These are phyloP conservation scores for Monilinia vaccinii-corymbosi DNA, from an alignment of 2,329 filamentous ascomycete genomes.

Conservation along the genomic window DNA sequence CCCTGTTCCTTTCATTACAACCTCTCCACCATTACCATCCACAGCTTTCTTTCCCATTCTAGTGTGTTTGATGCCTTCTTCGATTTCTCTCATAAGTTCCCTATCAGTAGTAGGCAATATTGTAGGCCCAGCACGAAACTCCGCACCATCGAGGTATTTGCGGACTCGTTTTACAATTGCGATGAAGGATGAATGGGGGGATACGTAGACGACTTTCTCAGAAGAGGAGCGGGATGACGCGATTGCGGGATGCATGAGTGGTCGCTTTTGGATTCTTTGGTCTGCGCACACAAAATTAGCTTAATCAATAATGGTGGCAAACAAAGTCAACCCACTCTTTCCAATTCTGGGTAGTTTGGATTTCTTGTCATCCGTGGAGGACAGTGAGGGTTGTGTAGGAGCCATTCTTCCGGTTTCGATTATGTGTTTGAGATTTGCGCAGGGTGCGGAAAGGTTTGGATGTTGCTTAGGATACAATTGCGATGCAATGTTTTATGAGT, in stretches of 20 bases:
- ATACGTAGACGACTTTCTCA: conserved; percentile 27
- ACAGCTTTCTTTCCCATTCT: conserved; percentile 13
- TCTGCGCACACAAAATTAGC: conserved; percentile 13
- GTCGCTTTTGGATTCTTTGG: conserved; percentile 28
- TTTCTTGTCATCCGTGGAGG: neutral
- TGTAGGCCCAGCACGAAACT: conserved; percentile 20
- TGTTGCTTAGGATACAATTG: too few relatives aligned
- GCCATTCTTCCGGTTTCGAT: neutral
- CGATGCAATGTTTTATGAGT: neutral
- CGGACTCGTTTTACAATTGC: conserved; percentile 26
- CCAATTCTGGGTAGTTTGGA: neutral
- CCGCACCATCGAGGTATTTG: conserved; percentile 22
- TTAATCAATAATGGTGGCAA: conserved; percentile 15
- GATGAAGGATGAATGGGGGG: conserved; percentile 25
- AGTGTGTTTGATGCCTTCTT: conserved; percentile 13
- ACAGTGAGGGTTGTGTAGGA: conserved; percentile 3
- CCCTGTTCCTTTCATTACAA: conserved; percentile 28
- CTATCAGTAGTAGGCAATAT: conserved; percentile 9
- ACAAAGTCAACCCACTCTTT: conserved; percentile 17
- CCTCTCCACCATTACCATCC: conserved; percentile 17
- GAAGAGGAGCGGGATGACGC: conserved; percentile 17
- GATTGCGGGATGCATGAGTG: conserved; percentile 28
- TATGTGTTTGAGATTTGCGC: neutral
- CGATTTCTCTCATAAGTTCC: conserved; percentile 14
- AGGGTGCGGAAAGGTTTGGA: too few relatives aligned